Base-by-base conservation (phyloP, 2,329 filamentous ascomycete species). In the Fusarium pseudocircinatum region DNA sequence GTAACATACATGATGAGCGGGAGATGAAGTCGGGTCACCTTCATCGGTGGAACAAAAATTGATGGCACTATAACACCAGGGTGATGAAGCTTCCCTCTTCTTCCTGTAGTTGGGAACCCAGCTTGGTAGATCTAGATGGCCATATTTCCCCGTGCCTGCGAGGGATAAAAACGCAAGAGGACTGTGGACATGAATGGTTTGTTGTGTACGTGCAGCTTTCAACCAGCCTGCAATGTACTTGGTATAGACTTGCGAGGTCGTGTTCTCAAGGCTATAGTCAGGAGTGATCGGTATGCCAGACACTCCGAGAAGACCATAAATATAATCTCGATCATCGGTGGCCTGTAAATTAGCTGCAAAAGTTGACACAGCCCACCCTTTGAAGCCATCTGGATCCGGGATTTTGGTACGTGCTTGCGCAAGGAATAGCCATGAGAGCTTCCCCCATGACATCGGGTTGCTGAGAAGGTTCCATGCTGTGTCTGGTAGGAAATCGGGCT, bases 261-360 rank as follows among this genome's bases (percentile, higher is more conserved):
- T 46, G 14, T 60, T 67, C 34, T 67, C 36, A 6, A 28, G 14
- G n/a, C 39, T 60, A 15, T 67, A 67, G 28, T 61, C 46, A 36
- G 63, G 53, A 10, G 37, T 53, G 7, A 67, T 47, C 7, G 46
- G 44, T 16, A 67, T 67, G 14, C 22, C 63, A 13, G 53, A 67
- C 15, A 61, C 62, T 46, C 39, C 63, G 46, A 67, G 61, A 65
- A 65, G 64, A 7, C 63, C 63, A 18, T 68, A 49, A 16, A 62
- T 54, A 16, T 68, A 46, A 24, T 67, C 30, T 14, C 40, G 54
- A 28, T 62, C 46, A 34, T 67, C 47, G 14, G 30, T 62, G 13
- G 63, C 63, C 37, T 68, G 40, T n/a, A 68, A 16, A 26, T 62
- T 68, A 10, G 24, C 30, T 26, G 54, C 42, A 15, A 68, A 68